Evolutionary conservation across 164 flowering plant genomes (phyloP).

Genomic region (Cinnamomum chago): DNA sequence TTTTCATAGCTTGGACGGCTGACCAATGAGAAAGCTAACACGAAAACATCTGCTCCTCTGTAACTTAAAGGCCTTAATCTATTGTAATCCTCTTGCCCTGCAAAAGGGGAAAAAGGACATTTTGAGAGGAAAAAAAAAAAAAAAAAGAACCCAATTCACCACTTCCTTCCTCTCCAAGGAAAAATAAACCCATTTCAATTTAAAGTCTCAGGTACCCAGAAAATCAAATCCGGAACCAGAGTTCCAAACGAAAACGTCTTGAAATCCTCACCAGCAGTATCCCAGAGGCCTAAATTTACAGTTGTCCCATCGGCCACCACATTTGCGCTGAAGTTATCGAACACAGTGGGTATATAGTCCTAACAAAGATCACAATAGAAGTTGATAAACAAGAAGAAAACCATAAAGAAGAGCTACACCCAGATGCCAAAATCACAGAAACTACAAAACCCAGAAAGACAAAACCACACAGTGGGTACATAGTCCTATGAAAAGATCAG

Average conservation of each 20-base stretch:
- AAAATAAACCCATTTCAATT: neutral
- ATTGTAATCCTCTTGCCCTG: constrained; percentile 98
- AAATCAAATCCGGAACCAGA: neutral
- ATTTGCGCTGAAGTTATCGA: constrained; percentile 98
- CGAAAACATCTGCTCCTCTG: constrained; percentile 93
- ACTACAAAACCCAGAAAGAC: constrained; percentile 27
- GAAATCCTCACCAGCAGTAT: constrained; percentile 75
- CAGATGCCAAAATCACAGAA: constrained; percentile 7
- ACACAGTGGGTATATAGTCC: constrained; percentile 91
- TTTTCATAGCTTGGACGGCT: constrained; percentile 97
- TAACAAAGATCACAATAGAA: constrained; percentile 9
- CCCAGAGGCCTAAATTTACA: constrained; percentile 98
- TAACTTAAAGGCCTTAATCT: constrained; percentile 97
- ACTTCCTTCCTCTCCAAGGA: neutral
- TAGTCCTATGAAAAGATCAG: neutral
- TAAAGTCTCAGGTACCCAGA: neutral
- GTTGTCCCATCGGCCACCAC: constrained; percentile 87
- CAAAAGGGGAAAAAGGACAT: constrained; percentile 10
- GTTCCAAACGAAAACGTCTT: neutral
- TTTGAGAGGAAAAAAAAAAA: neutral
- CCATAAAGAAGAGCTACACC: neutral
- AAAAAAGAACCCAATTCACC: neutral
- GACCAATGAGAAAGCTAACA: constrained; percentile 86
- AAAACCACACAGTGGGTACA: neutral
- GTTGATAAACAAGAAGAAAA: constrained; percentile 8